Conservation (phyloP, 2,329 filamentous ascomycete species). For the Cladosporium sp. region DNA sequence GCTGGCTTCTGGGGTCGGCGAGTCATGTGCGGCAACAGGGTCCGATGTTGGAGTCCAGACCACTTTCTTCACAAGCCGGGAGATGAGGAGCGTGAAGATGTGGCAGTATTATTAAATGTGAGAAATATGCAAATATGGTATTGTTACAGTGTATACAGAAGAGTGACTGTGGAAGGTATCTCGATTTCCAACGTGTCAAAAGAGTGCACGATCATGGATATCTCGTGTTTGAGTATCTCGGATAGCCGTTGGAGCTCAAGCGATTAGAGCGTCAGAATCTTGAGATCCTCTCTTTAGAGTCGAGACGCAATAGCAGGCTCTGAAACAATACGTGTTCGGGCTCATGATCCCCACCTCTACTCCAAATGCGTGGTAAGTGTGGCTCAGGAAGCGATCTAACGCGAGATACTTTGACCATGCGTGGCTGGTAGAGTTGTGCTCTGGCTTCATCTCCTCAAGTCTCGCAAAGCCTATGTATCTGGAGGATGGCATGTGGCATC, state of each 20-base stretch:
- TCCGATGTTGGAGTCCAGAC: background rate
- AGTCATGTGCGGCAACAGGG: conserved; percentile 6
- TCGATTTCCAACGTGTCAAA: background rate
- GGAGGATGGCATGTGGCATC: background rate
- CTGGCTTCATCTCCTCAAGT: background rate
- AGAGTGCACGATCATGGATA: background rate
- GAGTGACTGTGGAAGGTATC: background rate
- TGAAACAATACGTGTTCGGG: no score
- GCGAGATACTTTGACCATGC: background rate
- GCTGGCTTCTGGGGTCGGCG: conserved; percentile 17
- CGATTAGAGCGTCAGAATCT: background rate
- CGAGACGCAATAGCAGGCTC: background rate
- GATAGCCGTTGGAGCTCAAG: background rate
- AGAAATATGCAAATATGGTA: background rate
- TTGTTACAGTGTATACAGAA: background rate
- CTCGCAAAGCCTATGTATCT: background rate
- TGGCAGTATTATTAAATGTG: background rate
- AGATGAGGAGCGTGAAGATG: background rate
- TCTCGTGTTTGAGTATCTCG: background rate
- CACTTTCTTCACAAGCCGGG: background rate
- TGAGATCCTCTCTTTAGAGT: background rate
- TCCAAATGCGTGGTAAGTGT: background rate
- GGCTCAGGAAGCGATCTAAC: background rate
- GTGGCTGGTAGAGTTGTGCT: background rate
- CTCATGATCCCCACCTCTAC: background rate